Conservation (phyloP, 225 moss, liverwort and hornwort genomes). For the Lunularia cruciata region DNA sequence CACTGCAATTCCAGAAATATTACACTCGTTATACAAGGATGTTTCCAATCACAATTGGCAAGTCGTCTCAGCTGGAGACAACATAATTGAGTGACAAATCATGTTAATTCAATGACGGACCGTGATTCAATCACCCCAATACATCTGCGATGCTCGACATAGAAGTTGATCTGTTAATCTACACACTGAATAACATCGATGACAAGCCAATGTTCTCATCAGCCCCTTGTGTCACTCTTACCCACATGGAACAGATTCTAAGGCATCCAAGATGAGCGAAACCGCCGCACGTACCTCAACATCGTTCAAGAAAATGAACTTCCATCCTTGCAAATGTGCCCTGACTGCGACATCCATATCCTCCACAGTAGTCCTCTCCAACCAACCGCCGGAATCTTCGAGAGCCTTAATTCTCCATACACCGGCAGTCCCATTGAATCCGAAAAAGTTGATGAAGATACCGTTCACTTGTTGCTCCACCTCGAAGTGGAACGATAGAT, state of each 20-base stretch:
- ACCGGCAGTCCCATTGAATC: constrained; percentile 58
- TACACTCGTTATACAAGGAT: not conserved
- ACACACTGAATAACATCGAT: too few relatives aligned
- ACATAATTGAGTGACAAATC: not conserved
- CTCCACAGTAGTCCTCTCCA: constrained; percentile 57
- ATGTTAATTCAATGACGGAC: not conserved
- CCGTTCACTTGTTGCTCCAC: constrained; percentile 62
- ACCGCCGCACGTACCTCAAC: constrained; percentile 37
- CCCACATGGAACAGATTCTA: too few relatives aligned
- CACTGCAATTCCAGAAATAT: constrained; percentile 32
- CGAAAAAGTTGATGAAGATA: constrained; percentile 54
- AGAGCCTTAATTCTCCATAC: constrained; percentile 58
- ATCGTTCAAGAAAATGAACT: constrained; percentile 57
- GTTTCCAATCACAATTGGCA: not conserved
- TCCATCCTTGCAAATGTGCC: constrained; percentile 58
- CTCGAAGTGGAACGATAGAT: constrained; percentile 58
- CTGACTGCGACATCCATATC: constrained; percentile 60
- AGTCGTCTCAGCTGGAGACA: too few relatives aligned
- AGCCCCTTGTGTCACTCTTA: too few relatives aligned
- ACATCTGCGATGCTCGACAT: too few relatives aligned
- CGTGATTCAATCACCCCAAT: too few relatives aligned
- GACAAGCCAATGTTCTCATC: too few relatives aligned
- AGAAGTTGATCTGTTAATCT: too few relatives aligned
- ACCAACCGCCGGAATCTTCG: constrained; percentile 53
- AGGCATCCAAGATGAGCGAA: not conserved